These are phyloP conservation scores for Raphanus sativus DNA, from an alignment of 345 rosid species.

Conservation along the genomic window DNA sequence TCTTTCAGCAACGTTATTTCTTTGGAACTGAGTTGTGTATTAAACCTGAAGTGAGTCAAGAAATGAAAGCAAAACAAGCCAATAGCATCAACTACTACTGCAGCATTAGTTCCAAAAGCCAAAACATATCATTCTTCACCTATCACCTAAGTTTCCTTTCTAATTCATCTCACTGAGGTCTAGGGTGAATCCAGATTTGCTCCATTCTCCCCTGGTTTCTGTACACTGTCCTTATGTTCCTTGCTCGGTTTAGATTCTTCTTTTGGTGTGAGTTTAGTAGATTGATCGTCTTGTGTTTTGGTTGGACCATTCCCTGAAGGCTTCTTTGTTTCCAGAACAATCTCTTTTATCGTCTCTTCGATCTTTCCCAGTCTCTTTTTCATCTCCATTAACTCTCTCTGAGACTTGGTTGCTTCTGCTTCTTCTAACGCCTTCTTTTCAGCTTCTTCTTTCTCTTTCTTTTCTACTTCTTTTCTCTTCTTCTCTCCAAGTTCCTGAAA, in stretches of 20 bases:
- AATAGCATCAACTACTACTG: neutral
- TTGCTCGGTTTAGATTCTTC: constrained; percentile 12
- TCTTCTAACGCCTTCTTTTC: constrained; percentile 50
- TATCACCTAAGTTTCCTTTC: constrained; percentile 13
- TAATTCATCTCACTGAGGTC: constrained; percentile 15
- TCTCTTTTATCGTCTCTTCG: constrained; percentile 69
- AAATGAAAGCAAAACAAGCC: neutral
- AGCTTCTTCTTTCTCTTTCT: constrained; percentile 51
- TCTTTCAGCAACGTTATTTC: neutral
- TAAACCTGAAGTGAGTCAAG: neutral
- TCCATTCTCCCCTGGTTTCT: constrained; percentile 2
- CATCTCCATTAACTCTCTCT: constrained; percentile 53
- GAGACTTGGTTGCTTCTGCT: constrained; percentile 39
- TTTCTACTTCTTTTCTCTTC: constrained; percentile 54
- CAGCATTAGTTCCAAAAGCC: constrained; percentile 1
- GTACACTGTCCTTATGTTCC: constrained; percentile 7
- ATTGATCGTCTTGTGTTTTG: constrained; percentile 41
- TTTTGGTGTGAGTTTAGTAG: constrained; percentile 25
- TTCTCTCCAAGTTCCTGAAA: constrained; percentile 65
- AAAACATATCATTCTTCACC: neutral
- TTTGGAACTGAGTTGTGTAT: neutral
- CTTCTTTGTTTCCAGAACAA: constrained; percentile 60
- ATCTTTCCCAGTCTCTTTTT: constrained; percentile 66
- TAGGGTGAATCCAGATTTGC: constrained; percentile 5
- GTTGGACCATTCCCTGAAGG: constrained; percentile 34